Conservation (phyloP, 176 grass and related monocot genomes). For the Avena sativa region DNA sequence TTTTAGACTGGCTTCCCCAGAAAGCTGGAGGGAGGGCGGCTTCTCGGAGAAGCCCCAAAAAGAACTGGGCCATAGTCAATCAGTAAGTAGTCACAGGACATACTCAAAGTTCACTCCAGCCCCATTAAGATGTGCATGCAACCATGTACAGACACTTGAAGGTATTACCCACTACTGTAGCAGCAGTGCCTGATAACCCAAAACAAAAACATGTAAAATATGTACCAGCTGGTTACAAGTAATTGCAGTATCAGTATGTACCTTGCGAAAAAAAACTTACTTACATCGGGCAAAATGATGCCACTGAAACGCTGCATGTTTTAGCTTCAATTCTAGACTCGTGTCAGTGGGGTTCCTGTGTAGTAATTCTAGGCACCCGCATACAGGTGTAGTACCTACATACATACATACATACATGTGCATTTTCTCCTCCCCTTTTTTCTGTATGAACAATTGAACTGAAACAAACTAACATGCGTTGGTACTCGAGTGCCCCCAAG, state of each 20-base stretch:
- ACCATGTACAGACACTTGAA: too few relatives aligned
- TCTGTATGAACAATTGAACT: slow-evolving; percentile 25
- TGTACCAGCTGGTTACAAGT: background rate
- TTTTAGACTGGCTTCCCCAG: too few relatives aligned
- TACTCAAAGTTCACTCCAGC: too few relatives aligned
- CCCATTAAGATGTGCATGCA: too few relatives aligned
- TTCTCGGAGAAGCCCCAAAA: too few relatives aligned
- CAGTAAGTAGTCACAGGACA: too few relatives aligned
- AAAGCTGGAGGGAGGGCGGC: too few relatives aligned
- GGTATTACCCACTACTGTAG: background rate
- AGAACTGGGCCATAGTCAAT: too few relatives aligned
- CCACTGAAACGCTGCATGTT: background rate
- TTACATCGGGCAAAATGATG: slow-evolving; percentile 5
- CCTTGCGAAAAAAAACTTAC: background rate
- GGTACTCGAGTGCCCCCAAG: too few relatives aligned
- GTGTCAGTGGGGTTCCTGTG: background rate
- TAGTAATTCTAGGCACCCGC: too few relatives aligned
- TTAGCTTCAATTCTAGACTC: slow-evolving; percentile 12
- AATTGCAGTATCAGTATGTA: background rate
- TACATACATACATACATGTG: background rate
- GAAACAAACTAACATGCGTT: background rate
- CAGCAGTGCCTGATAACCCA: background rate
- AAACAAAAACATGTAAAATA: background rate
- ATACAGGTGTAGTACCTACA: too few relatives aligned
- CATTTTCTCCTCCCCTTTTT: background rate